phyloP scores from a whole-genome alignment of 2,329 filamentous ascomycete species.

The Aspergillus niger region DNA sequence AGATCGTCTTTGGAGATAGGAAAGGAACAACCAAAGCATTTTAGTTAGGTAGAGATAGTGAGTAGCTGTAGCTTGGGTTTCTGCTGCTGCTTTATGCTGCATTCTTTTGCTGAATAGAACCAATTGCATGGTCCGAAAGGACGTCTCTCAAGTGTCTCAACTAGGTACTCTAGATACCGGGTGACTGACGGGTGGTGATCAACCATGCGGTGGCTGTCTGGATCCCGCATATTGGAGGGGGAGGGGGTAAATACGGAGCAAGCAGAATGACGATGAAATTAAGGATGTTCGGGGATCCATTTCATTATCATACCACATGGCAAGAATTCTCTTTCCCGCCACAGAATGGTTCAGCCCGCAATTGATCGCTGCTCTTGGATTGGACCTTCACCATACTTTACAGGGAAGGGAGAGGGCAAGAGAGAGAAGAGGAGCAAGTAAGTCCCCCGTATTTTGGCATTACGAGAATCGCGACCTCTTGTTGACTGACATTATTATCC shows the following conservation, averaged over 20 bases:
- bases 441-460: no score
- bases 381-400: no score
- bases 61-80: no score
- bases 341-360: no score
- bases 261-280: not conserved
- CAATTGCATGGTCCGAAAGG: not conserved
- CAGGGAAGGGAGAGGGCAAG: no score
- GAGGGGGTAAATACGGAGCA: not conserved
- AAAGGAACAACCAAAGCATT: not conserved
- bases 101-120: not conserved
- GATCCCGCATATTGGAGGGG: not conserved
- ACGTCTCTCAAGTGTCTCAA: no score
- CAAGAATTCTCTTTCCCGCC: not conserved
- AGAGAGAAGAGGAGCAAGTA: no score
- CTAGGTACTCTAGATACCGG: no score
- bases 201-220: not conserved
- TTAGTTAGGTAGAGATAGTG: no score
- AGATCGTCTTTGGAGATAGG: not conserved
- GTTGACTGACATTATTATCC: no score
- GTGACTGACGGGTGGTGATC: not conserved
- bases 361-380: no score
- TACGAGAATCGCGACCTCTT: no score
- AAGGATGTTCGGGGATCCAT: not conserved
- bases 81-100: not conserved
- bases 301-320: not conserved